Conservation (phyloP, 2,329 filamentous ascomycete species). For the Seiridium unicorne region DNA sequence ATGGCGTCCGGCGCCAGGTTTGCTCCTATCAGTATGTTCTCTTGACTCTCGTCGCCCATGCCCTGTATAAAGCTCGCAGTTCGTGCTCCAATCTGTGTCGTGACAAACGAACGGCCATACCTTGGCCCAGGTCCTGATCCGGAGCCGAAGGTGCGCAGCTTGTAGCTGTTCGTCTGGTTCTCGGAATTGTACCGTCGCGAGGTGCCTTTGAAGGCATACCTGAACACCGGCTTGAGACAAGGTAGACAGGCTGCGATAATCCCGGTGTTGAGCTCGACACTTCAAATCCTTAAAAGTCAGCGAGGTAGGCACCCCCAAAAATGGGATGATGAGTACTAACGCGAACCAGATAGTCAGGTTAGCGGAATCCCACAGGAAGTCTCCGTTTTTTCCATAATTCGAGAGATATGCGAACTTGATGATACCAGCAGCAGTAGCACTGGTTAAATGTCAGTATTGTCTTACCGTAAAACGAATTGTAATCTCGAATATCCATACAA, state of each 20-base stretch:
- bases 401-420: conserved; percentile 38
- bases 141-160: conserved; percentile 17
- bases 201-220: conserved; percentile 5
- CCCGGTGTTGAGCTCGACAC: conserved; percentile 10
- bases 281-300: not conserved
- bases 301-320: not conserved
- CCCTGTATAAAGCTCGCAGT: conserved; percentile 1
- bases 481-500: conserved; percentile 24
- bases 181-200: not conserved
- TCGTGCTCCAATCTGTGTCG: not conserved
- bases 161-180: not conserved
- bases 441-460: conserved; percentile 1
- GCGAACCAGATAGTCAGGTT: conserved; percentile 48
- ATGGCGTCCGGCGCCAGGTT: conserved; percentile 6
- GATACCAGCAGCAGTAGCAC: conserved; percentile 37
- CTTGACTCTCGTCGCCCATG: conserved; percentile 8
- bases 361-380: conserved; percentile 43
- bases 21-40: conserved; percentile 6
- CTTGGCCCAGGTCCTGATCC: conserved; percentile 11
- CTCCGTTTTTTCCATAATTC: conserved; percentile 35
- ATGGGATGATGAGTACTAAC: conserved; percentile 11
- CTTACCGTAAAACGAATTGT: too few species aligned
- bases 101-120: conserved; percentile 34
- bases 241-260: conserved; percentile 12
- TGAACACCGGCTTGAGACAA: conserved; percentile 10